Evolutionary conservation across 345 rosid species (phyloP).

Genomic region (Rhodamnia argentea): DNA sequence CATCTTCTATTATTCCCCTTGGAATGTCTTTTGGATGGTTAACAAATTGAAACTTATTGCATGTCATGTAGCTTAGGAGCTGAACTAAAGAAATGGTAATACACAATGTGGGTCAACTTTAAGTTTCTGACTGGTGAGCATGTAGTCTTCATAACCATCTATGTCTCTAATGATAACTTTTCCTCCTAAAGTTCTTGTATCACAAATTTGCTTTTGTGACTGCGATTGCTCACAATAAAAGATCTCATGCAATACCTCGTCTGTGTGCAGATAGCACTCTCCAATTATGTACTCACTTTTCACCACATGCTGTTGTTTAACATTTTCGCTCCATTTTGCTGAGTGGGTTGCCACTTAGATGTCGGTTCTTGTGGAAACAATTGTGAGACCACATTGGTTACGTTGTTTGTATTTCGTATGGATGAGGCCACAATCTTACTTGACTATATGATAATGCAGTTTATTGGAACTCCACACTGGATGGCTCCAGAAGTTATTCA

Average conservation of each 20-base stretch:
- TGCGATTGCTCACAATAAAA: neutral
- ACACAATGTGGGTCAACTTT: neutral
- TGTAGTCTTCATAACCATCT: neutral
- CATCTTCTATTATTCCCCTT: neutral
- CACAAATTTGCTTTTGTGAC: neutral
- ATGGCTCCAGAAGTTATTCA: conserved; percentile 99
- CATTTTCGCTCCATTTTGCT: neutral
- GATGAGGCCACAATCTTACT: neutral
- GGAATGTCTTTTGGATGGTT: neutral
- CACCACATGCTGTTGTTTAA: neutral
- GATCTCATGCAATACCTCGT: neutral
- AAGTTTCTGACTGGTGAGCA: neutral
- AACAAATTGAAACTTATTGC: neutral
- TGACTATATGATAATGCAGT: conserved; percentile 27
- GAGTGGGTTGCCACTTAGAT: neutral
- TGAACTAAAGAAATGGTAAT: neutral
- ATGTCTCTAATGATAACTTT: neutral
- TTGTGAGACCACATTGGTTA: neutral
- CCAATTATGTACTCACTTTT: neutral
- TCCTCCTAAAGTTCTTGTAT: neutral
- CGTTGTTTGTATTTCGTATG: neutral
- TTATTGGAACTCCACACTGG: conserved; percentile 99
- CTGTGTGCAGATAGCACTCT: neutral
- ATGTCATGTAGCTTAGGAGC: neutral
- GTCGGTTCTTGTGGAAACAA: neutral